Percentiles rank a stretch among this genome's conserved stretches.
Conservation (phyloP, 495 filamentous ascomycete species). For the Tetracladium setigerum region DNA sequence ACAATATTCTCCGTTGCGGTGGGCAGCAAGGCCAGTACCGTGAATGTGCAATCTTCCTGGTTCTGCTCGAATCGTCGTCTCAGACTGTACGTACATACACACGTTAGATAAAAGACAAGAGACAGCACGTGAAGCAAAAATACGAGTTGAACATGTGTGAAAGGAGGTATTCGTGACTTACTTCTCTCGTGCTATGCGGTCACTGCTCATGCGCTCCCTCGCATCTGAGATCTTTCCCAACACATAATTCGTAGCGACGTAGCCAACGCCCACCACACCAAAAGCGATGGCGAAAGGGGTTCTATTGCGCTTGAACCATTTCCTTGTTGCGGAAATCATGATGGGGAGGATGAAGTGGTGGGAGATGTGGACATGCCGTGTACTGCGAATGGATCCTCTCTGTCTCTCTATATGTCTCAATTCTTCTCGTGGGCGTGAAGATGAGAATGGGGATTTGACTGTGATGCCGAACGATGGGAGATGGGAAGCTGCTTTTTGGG, state of each 20-base stretch:
- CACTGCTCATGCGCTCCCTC: constrained; percentile 88
- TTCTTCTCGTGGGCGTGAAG: too few species aligned
- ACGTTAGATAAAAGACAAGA: neutral
- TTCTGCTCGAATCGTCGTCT: constrained; percentile 96
- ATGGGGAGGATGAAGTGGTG: neutral
- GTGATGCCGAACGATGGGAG: too few species aligned
- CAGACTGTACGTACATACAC: constrained; percentile 45
- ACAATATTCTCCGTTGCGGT: constrained; percentile 85
- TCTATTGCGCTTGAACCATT: constrained; percentile 89
- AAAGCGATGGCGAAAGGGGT: constrained; percentile 80
- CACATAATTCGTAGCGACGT: constrained; percentile 89
- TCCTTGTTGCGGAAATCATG: constrained; percentile 78
- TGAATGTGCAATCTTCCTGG: constrained; percentile 96
- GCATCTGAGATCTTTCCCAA: constrained; percentile 84
- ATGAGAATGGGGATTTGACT: too few species aligned
- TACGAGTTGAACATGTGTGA: neutral
- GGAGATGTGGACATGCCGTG: constrained; percentile 14
- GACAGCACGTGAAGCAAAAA: neutral
- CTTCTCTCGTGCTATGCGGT: constrained; percentile 94
- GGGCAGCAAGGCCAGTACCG: constrained; percentile 90
- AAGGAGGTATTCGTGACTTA: too few species aligned
- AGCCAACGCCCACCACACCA: constrained; percentile 81
- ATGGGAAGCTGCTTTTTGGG: too few species aligned
- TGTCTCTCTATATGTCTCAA: too few species aligned
- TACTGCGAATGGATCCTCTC: neutral